These are phyloP conservation scores for Trichoderma afroharzianum DNA, from an alignment of 2,329 filamentous ascomycete species.

Conservation along the genomic window DNA sequence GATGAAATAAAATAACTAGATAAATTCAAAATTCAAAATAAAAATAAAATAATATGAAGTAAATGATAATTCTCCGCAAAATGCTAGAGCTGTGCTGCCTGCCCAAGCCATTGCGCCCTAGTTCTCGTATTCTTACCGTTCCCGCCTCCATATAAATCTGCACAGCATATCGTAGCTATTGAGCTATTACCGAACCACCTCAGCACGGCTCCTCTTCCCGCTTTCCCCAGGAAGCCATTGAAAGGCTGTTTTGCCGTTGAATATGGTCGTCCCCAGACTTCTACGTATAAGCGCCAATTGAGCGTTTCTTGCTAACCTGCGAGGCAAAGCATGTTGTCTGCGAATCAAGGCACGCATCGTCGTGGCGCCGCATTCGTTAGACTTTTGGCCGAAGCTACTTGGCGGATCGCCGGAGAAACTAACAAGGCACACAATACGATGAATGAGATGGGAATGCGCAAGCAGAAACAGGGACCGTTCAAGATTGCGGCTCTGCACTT, in stretches of 20 bases:
- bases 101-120: not conserved
- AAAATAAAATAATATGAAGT: not conserved
- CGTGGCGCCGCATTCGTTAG: not conserved
- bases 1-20: not conserved
- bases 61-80: not conserved
- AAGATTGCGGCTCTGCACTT: not conserved
- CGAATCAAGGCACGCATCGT: not conserved
- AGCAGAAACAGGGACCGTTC: not conserved
- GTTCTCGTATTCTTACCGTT: not conserved
- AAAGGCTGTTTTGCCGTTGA: not conserved
- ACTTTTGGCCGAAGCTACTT: conserved; percentile 8
- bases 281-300: not conserved
- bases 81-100: not conserved
- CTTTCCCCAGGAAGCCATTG: not conserved
- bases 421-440: not conserved
- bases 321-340: not conserved
- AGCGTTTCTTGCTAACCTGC: not conserved
- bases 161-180: not conserved
- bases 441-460: not conserved
- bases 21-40: not conserved
- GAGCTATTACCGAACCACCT: not conserved
- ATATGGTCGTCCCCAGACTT: not conserved
- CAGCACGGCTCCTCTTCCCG: not conserved
- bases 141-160: not conserved
- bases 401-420: not conserved